A percentile compares a stretch with the other conserved stretches of the same genome.
Evolutionary conservation across 75 land plant species (phyloP).

Genomic region (Pseudotsuga menziesii): DNA sequence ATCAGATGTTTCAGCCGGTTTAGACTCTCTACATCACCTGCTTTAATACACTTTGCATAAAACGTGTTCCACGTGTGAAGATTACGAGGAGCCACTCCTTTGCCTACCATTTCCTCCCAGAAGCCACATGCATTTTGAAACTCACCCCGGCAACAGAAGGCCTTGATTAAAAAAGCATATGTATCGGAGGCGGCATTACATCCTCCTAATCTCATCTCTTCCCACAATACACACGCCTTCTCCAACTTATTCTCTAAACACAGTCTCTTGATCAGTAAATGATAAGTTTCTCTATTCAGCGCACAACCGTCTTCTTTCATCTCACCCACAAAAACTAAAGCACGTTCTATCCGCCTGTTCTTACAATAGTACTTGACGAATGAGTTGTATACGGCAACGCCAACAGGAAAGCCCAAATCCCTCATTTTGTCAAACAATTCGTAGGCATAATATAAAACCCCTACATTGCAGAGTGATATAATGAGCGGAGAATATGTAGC

Average conservation of each 20-base stretch:
- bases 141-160: neutral
- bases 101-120: neutral
- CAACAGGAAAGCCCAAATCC: neutral
- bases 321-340: neutral
- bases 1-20: neutral
- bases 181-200: neutral
- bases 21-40: neutral
- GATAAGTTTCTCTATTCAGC: neutral
- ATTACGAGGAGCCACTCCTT: neutral
- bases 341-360: neutral
- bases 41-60: neutral
- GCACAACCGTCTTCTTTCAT: neutral
- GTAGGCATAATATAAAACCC: neutral
- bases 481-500: neutral
- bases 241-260: neutral
- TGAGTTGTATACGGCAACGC: neutral
- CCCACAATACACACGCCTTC: neutral
- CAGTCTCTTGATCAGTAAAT: neutral
- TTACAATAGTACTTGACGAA: neutral
- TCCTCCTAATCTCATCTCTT: constrained; percentile 1
- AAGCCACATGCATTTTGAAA: neutral
- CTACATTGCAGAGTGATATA: neutral
- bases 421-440: constrained; percentile 1
- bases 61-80: neutral
- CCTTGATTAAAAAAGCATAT: neutral